Percentiles rank a stretch among this genome's conserved stretches.
These are phyloP conservation scores for Boletus edulis DNA, from an alignment of 768 basidiomycete genomes.

Conservation along the genomic window DNA sequence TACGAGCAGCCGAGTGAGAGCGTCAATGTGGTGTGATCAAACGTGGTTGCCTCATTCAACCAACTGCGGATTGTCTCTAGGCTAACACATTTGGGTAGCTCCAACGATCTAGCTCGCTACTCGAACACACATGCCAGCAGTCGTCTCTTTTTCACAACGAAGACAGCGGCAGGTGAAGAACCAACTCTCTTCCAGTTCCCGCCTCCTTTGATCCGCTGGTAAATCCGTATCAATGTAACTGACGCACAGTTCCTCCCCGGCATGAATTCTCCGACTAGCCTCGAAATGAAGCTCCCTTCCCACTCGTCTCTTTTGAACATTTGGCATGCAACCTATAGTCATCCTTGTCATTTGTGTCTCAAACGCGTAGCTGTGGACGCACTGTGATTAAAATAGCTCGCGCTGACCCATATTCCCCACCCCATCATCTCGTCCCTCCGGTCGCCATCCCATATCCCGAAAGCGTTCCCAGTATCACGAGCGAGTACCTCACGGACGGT, in stretches of 20 bases:
- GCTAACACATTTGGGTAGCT: too few species aligned
- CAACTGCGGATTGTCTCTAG: slow-evolving; percentile 6
- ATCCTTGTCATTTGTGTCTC: background rate
- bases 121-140: background rate
- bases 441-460: slow-evolving; percentile 64
- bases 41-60: slow-evolving; percentile 15
- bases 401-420: slow-evolving; percentile 59
- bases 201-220: slow-evolving; percentile 35
- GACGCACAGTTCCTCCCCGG: slow-evolving; percentile 58
- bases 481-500: slow-evolving; percentile 53
- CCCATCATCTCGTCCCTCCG: slow-evolving; percentile 56
- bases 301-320: slow-evolving; percentile 44
- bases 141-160: slow-evolving; percentile 37
- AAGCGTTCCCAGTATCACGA: slow-evolving; percentile 64
- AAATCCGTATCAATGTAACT: slow-evolving; percentile 45
- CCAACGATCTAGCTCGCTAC: too few species aligned
- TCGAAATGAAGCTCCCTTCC: slow-evolving; percentile 49
- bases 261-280: slow-evolving; percentile 39
- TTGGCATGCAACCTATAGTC: slow-evolving; percentile 49
- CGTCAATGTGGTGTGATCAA: slow-evolving; percentile 4
- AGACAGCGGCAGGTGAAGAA: slow-evolving; percentile 54
- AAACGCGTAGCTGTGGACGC: slow-evolving; percentile 4
- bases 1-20: background rate
- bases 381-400: slow-evolving; percentile 73
- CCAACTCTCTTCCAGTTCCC: slow-evolving; percentile 48